A percentile compares a stretch with the other conserved stretches of the same genome.
These are phyloP conservation scores for Haematococcus lacustris DNA, from an alignment of 139 green algal genomes.

Conservation along the genomic window DNA sequence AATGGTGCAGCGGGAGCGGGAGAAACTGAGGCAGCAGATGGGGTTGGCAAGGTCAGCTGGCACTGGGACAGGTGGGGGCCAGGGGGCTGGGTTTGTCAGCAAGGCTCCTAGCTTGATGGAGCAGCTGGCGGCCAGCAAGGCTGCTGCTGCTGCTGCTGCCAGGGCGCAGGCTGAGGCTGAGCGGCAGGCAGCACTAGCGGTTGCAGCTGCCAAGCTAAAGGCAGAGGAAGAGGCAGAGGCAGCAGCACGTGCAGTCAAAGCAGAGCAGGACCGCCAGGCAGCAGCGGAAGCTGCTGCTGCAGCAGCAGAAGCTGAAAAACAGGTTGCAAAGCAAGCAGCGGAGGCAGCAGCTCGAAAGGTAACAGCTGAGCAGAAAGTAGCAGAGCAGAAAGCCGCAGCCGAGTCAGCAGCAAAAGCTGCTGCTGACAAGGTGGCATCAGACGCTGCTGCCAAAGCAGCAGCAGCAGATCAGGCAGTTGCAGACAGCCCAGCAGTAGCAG, in stretches of 20 bases:
- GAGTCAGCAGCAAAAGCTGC: background rate
- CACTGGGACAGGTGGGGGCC: background rate
- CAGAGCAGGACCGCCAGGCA: background rate
- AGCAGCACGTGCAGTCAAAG: background rate
- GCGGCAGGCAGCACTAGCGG: background rate
- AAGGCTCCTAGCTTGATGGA: constrained; percentile 14
- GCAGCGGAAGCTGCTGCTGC: background rate
- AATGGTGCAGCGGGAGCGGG: constrained; percentile 23
- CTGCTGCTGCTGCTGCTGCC: background rate
- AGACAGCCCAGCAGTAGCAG: background rate
- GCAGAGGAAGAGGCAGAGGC: background rate
- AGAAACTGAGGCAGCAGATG: constrained; percentile 27
- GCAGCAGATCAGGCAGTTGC: constrained; percentile 3
- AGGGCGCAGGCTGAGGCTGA: background rate
- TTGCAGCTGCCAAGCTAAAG: background rate
- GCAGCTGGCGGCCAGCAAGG: constrained; percentile 17
- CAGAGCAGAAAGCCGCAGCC: background rate
- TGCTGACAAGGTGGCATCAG: background rate
- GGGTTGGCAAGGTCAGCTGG: constrained; percentile 10
- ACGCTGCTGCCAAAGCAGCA: background rate
- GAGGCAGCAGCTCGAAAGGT: background rate
- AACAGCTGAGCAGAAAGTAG: background rate
- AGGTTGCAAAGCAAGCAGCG: background rate
- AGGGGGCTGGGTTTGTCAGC: background rate
- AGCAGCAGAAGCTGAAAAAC: background rate